Evolutionary conservation across 148 eudicot species (phyloP).

Genomic region (Spergularia bocconei): DNA sequence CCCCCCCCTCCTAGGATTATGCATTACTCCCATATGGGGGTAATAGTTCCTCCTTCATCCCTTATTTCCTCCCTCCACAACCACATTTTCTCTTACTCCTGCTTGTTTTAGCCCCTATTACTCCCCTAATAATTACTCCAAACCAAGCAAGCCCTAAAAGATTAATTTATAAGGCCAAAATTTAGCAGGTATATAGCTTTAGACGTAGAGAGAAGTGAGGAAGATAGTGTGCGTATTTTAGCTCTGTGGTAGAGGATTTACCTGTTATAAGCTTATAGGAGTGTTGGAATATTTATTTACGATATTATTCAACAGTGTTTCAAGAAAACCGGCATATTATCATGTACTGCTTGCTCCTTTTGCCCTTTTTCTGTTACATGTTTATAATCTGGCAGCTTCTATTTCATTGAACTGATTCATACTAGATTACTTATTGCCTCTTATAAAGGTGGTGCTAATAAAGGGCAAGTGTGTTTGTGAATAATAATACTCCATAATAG

Average conservation of each 20-base stretch:
- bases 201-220: not conserved
- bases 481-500: not conserved
- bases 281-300: not conserved
- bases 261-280: not conserved
- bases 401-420: not conserved
- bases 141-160: no score
- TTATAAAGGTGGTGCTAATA: not conserved
- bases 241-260: not conserved
- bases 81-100: no score
- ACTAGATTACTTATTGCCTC: not conserved
- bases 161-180: not conserved
- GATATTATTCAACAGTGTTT: not conserved
- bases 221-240: not conserved
- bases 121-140: no score
- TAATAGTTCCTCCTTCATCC: no score
- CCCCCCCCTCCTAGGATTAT: no score
- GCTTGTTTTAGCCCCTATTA: no score
- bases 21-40: no score
- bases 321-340: not conserved
- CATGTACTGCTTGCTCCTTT: not conserved
- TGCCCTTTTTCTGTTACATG: not conserved
- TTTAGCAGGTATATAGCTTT: not conserved
- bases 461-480: not conserved
- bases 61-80: no score
- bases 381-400: not conserved